These are phyloP conservation scores for Cutaneotrichosporon dermatis DNA, from an alignment of 1,284 basidiomycete species.

Conservation along the genomic window DNA sequence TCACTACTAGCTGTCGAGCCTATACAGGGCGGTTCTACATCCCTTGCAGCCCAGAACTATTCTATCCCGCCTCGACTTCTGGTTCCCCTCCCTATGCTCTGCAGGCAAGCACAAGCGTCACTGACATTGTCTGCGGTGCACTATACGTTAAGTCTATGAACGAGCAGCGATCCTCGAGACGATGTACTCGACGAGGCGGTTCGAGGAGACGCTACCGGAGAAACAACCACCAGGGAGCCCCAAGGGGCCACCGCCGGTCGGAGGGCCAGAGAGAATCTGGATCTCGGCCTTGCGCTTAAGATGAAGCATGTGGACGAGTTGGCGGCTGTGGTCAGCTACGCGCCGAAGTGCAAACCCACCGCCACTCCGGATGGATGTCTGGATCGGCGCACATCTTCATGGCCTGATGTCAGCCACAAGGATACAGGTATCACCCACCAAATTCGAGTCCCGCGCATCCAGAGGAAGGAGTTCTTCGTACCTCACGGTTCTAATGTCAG, in stretches of 20 bases:
- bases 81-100: too few relatives aligned
- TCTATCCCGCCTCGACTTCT: too few relatives aligned
- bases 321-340: conserved; percentile 53
- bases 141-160: too few relatives aligned
- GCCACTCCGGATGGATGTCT: conserved; percentile 11
- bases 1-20: too few relatives aligned
- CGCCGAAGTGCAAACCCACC: conserved; percentile 5
- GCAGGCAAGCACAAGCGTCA: not conserved
- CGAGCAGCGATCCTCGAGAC: not conserved
- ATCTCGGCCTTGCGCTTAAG: conserved; percentile 81
- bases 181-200: conserved; percentile 21
- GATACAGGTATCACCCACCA: conserved; percentile 51
- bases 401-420: conserved; percentile 5
- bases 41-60: too few relatives aligned
- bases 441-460: conserved; percentile 65
- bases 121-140: too few relatives aligned
- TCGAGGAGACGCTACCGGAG: not conserved
- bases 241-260: not conserved
- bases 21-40: too few relatives aligned
- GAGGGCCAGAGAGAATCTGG: conserved; percentile 57
- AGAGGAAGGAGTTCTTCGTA: conserved; percentile 64
- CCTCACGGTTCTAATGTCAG: conserved; percentile 53
- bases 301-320: conserved; percentile 72
- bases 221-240: not conserved
- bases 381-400: conserved; percentile 3